phyloP scores from a whole-genome alignment of 2,329 filamentous ascomycete genomes.

The Claviceps sp. region DNA sequence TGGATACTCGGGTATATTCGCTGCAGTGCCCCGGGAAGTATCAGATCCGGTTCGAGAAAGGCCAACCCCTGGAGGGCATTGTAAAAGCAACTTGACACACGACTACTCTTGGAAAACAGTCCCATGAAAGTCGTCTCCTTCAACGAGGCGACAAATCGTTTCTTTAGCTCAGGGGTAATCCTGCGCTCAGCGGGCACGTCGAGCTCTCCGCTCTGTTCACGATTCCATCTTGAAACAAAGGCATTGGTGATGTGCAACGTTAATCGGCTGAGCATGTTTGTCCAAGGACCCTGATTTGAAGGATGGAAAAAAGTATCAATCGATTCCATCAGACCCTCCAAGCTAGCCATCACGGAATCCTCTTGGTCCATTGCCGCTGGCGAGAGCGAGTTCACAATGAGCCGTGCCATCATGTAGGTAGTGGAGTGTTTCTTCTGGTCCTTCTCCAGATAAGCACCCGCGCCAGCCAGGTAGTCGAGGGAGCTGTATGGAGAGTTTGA shows the following conservation, averaged over 20 bases:
- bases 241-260: constrained; percentile 89
- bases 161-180: constrained; percentile 70
- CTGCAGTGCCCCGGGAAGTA: constrained; percentile 85
- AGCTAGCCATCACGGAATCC: constrained; percentile 66
- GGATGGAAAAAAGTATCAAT: constrained; percentile 98
- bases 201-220: constrained; percentile 84
- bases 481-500: constrained; percentile 83
- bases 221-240: constrained; percentile 95
- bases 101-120: constrained; percentile 88
- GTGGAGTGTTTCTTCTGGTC: constrained; percentile 89
- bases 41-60: constrained; percentile 80
- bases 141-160: constrained; percentile 76
- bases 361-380: constrained; percentile 65
- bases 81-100: constrained; percentile 82
- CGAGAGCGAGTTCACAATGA: constrained; percentile 87
- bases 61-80: constrained; percentile 80
- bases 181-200: constrained; percentile 68
- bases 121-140: constrained; percentile 97
- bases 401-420: constrained; percentile 81
- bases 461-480: constrained; percentile 70
- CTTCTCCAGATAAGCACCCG: constrained; percentile 77
- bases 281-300: constrained; percentile 89
- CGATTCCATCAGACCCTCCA: constrained; percentile 86
- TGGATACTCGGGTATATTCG: constrained; percentile 95
- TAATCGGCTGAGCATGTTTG: constrained; percentile 75